These are phyloP conservation scores for Hypoxylon trugodes DNA, from an alignment of 495 filamentous ascomycete species.

Conservation along the genomic window DNA sequence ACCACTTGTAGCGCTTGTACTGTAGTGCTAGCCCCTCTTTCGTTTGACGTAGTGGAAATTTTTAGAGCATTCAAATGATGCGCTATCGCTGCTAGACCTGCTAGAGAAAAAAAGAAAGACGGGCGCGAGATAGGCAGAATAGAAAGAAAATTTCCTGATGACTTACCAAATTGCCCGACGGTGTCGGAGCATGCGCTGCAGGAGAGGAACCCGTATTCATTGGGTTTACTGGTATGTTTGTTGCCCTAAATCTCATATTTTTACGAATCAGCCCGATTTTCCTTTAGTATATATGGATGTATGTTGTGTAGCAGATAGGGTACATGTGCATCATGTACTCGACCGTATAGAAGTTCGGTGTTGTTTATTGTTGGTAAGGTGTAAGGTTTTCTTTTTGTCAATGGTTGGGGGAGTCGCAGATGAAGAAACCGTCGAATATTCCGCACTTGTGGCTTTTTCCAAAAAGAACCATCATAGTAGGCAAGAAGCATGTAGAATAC, in stretches of 20 bases:
- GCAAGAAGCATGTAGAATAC: too few species aligned
- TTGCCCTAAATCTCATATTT: slow-evolving; percentile 14
- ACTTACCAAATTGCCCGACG: slow-evolving; percentile 45
- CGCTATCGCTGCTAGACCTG: neutral
- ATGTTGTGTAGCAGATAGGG: neutral
- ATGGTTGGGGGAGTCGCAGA: too few species aligned
- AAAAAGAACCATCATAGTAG: too few species aligned
- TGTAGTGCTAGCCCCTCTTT: too few species aligned
- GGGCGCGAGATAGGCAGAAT: neutral
- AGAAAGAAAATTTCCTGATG: neutral
- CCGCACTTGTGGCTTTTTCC: too few species aligned
- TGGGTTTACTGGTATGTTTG: slow-evolving; percentile 10
- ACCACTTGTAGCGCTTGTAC: too few species aligned
- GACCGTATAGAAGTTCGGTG: too few species aligned
- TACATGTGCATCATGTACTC: too few species aligned
- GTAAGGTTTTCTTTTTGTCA: too few species aligned
- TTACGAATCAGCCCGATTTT: slow-evolving; percentile 9
- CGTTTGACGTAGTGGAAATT: too few species aligned
- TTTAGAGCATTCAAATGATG: neutral
- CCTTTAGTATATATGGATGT: neutral
- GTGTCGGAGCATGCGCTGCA: slow-evolving; percentile 44
- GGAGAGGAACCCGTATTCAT: slow-evolving; percentile 39
- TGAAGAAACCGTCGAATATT: too few species aligned
- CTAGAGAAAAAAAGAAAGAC: neutral
- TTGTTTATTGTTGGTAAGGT: too few species aligned